A percentile compares a stretch with the other conserved stretches of the same genome.
These are phyloP conservation scores for Spergularia bocconei DNA, from an alignment of 148 eudicot genomes.

Conservation along the genomic window DNA sequence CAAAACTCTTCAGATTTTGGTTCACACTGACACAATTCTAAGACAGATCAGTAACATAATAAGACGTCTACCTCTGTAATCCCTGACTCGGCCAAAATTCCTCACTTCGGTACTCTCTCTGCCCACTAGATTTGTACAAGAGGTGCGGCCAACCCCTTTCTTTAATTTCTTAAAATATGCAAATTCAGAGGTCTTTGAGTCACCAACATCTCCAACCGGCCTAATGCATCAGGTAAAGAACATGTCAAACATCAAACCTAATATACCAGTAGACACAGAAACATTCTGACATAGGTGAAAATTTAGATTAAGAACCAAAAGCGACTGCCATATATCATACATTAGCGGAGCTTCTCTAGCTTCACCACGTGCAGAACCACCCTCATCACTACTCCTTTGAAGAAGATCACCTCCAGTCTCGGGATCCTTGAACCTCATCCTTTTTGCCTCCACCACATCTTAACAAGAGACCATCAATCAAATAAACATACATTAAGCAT, in stretches of 20 bases:
- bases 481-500: background rate
- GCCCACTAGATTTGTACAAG: slow-evolving; percentile 17
- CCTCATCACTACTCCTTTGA: slow-evolving; percentile 15
- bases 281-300: background rate
- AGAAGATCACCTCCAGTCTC: slow-evolving; percentile 18
- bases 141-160: slow-evolving; percentile 33
- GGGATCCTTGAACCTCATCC: slow-evolving; percentile 36
- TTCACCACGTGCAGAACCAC: slow-evolving; percentile 19
- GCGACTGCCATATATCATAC: slow-evolving; percentile 15
- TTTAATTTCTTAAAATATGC: slow-evolving; percentile 71
- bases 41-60: slow-evolving; percentile 11
- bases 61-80: slow-evolving; percentile 35
- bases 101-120: slow-evolving; percentile 27
- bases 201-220: slow-evolving; percentile 26
- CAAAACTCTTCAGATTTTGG: background rate
- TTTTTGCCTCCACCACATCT: slow-evolving; percentile 40
- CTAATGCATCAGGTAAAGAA: slow-evolving; percentile 20
- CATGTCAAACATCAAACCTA: background rate
- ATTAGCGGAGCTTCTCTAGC: slow-evolving; percentile 24
- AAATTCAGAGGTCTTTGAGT: slow-evolving; percentile 75
- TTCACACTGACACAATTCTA: background rate
- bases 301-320: background rate
- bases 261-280: no score
- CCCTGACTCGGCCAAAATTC: slow-evolving; percentile 22
- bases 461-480: slow-evolving; percentile 7